Percentiles rank a stretch among this genome's conserved stretches.
These are phyloP conservation scores for Trichosporon sp. DNA, from an alignment of 1,284 basidiomycete species.

Conservation along the genomic window DNA sequence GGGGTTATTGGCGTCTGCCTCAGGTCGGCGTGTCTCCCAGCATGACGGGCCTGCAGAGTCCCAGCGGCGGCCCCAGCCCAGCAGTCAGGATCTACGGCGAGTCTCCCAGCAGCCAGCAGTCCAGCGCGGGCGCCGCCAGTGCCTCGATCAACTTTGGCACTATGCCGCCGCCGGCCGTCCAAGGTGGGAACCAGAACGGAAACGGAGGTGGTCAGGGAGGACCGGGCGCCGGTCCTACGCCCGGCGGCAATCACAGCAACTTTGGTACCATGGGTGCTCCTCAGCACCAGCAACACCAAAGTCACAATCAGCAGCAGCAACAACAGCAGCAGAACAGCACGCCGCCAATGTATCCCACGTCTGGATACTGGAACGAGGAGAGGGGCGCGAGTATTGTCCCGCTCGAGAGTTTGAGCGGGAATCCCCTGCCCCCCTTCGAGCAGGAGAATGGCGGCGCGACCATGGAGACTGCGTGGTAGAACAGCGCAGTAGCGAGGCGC, in stretches of 20 bases:
- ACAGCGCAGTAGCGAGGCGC: background rate
- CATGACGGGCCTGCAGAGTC: background rate
- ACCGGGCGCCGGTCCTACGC: no score
- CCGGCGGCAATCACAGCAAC: no score
- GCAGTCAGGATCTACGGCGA: background rate
- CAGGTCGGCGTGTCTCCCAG: background rate
- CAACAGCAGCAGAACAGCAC: background rate
- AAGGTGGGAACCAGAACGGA: background rate
- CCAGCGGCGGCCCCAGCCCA: background rate
- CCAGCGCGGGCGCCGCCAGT: background rate
- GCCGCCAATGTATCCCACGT: background rate
- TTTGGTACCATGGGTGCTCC: background rate
- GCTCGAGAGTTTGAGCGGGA: background rate
- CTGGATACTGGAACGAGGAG: background rate
- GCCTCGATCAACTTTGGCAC: background rate
- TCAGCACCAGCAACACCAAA: background rate
- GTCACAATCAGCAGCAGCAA: background rate
- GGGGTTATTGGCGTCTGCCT: slow-evolving; percentile 35
- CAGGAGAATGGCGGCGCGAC: background rate
- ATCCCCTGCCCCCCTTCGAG: background rate
- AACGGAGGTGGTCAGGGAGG: no score
- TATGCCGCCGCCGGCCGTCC: background rate
- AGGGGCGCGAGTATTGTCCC: background rate
- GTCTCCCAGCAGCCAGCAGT: background rate
- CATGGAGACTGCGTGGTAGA: background rate